Base-by-base conservation (phyloP, 2,329 filamentous ascomycete species). In the Epichloe uncinata region DNA sequence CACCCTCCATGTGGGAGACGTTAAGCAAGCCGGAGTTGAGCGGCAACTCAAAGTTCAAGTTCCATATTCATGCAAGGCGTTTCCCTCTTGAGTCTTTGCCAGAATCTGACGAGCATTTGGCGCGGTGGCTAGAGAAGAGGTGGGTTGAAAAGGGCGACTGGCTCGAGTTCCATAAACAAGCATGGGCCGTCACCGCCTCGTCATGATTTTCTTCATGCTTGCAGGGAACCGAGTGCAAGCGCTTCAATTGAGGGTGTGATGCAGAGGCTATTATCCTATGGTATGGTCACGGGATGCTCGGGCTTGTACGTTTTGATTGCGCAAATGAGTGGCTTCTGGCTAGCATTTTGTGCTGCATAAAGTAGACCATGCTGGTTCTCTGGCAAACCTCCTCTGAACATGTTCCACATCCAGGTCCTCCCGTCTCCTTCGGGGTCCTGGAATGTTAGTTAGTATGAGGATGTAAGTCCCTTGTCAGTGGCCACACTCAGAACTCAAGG, bases 91-190 rank as follows among this genome's bases (percentile, higher is more conserved):
- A 69, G 46, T 66, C 72, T 36, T 61, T 77, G 42, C 74, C 73
- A 15, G 53, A 64, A 15, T 68, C 61, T n/a, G 73, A 77, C 48
- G 69, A 68, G 20, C 71, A 66, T 50, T 59, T 77, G 50, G 71
- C 70, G 11, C 68, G 66, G 53, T 79, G 75, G 75, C 61, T 79
- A 20, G 74, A 79, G 61, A 62, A 69, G 49, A 59, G 70, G 37
- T 78, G 73, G 74, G 57, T 77, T 26, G 72, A 74, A 56, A 79
- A 78, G 59, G 75, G 73, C 2, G 62, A 71, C 50, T 75, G 69
- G 66, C 60, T 79, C 30, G 73, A 77, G 51, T 58, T 41, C 15
- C 47, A 52, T 52, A 57, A 54, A 33, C 51, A 55, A 46, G 54
- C 55, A 40, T 60, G 56, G 53, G 37, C 42, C 34, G 35, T 18